phyloP scores from a whole-genome alignment of 371 early-diverging fungal species.

The Astathelohania contejeani region DNA sequence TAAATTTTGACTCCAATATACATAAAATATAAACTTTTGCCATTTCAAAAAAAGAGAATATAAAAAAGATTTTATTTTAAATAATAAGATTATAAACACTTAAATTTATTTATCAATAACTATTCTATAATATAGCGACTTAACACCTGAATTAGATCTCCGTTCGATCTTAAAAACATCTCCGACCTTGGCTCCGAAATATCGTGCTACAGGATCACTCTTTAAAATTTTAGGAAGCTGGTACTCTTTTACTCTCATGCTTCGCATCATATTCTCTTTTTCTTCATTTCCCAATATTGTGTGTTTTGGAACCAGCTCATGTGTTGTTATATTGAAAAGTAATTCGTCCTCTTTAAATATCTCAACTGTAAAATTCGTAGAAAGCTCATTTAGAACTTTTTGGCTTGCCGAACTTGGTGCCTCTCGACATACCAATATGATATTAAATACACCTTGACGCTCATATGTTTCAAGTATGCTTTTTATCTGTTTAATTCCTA shows the following conservation, averaged over 20 bases:
- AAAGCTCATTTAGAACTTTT: slow-evolving; percentile 27
- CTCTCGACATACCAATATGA: slow-evolving; percentile 42
- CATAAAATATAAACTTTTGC: no score
- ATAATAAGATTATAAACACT: no score
- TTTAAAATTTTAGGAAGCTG: slow-evolving; percentile 81
- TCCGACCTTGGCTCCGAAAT: slow-evolving; percentile 81
- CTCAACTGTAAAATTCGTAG: slow-evolving; percentile 70
- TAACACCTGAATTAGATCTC: slow-evolving; percentile 84
- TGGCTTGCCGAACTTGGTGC: slow-evolving; percentile 31
- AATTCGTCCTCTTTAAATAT: slow-evolving; percentile 80
- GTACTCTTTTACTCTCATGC: slow-evolving; percentile 74
- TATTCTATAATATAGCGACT: slow-evolving; percentile 73
- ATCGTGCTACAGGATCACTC: slow-evolving; percentile 80
- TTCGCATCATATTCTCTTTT: slow-evolving; percentile 66
- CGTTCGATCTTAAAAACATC: slow-evolving; percentile 88
- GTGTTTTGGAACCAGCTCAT: slow-evolving; percentile 83
- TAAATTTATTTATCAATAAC: no score
- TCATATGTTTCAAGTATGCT: slow-evolving; percentile 28
- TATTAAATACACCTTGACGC: slow-evolving; percentile 35
- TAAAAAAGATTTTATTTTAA: no score
- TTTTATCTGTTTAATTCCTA: slow-evolving; percentile 44
- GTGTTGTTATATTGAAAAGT: slow-evolving; percentile 89
- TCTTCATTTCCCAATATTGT: slow-evolving; percentile 71
- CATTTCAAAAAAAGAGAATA: no score
- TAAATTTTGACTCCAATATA: no score